Conservation (phyloP, 2,329 filamentous ascomycete genomes). For the Zasmidium cellare region DNA sequence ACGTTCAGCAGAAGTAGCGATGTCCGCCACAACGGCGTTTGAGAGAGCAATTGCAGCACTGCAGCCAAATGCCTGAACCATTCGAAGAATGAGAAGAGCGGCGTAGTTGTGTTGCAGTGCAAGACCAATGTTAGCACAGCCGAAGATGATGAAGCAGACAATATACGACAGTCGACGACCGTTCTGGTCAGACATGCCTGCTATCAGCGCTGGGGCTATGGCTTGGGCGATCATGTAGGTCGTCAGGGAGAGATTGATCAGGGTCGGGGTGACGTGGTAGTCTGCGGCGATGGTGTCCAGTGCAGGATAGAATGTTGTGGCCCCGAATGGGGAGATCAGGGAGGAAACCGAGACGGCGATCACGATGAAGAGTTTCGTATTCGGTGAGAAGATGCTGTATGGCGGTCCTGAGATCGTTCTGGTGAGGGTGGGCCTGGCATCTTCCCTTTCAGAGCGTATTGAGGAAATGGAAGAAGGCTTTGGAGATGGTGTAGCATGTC, state of each 20-base stretch:
- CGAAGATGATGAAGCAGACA: slow-evolving; percentile 31
- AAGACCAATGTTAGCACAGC: slow-evolving; percentile 27
- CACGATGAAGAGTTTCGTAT: slow-evolving; percentile 31
- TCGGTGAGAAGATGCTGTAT: slow-evolving; percentile 28
- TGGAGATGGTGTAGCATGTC: background rate
- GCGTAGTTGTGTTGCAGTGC: slow-evolving; percentile 29
- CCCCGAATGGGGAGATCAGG: slow-evolving; percentile 31
- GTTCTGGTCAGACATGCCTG: slow-evolving; percentile 29
- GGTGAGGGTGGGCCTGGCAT: background rate
- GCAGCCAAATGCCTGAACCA: slow-evolving; percentile 44
- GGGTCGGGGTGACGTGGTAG: slow-evolving; percentile 43
- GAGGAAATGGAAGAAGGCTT: background rate
- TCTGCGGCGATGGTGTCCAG: slow-evolving; percentile 51
- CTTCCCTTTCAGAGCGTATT: background rate
- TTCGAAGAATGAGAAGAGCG: slow-evolving; percentile 30
- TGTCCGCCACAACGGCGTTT: slow-evolving; percentile 37
- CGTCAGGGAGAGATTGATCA: slow-evolving; percentile 55
- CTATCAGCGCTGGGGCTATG: slow-evolving; percentile 36
- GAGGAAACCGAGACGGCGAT: slow-evolving; percentile 28
- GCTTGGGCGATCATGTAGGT: slow-evolving; percentile 63
- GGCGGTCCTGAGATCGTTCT: slow-evolving; percentile 25
- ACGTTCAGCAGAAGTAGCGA: slow-evolving; percentile 36
- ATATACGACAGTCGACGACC: slow-evolving; percentile 29
- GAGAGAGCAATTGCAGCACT: slow-evolving; percentile 40
- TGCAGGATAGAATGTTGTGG: slow-evolving; percentile 57